These are phyloP conservation scores for Alternaria arbusti DNA, from an alignment of 2,329 filamentous ascomycete species.

Conservation along the genomic window DNA sequence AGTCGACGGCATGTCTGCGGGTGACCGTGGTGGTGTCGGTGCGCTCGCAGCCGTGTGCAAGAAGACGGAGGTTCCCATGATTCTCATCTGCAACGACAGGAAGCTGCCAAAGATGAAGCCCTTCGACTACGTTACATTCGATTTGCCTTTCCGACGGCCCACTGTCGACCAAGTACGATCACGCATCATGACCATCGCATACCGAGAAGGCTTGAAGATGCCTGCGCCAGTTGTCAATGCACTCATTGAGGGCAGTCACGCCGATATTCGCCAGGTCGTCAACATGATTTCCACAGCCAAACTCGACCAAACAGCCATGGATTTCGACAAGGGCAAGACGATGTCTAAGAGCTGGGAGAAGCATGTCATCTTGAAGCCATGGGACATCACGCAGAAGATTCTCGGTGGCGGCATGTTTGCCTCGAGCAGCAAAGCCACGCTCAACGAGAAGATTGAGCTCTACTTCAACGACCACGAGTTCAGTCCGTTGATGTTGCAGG, in stretches of 20 bases:
- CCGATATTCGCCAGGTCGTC: constrained; percentile 96
- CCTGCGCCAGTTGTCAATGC: constrained; percentile 85
- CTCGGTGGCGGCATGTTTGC: constrained; percentile 87
- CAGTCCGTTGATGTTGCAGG: constrained; percentile 96
- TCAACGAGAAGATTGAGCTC: constrained; percentile 97
- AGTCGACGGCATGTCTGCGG: constrained; percentile 97
- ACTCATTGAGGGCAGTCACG: constrained; percentile 91
- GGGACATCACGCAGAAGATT: constrained; percentile 96
- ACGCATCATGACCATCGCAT: constrained; percentile 93
- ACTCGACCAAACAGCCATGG: constrained; percentile 79
- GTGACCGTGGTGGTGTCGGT: constrained; percentile 93
- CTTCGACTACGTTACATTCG: constrained; percentile 84
- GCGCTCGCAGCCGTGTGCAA: constrained; percentile 93
- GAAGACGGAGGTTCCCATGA: constrained; percentile 92
- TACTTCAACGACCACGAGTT: constrained; percentile 99
- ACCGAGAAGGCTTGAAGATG: constrained; percentile 86
- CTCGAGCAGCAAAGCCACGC: constrained; percentile 78
- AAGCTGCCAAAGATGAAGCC: constrained; percentile 96
- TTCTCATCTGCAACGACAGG: constrained; percentile 97
- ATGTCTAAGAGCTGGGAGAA: constrained; percentile 99
- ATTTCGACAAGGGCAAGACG: constrained; percentile 83
- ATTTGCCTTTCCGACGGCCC: constrained; percentile 86
- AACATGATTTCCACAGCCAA: constrained; percentile 98
- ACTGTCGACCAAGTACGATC: constrained; percentile 90
- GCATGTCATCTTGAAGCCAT: constrained; percentile 93